Base-by-base conservation (phyloP, 2,329 filamentous ascomycete genomes). In the Fusarium armeniacum region DNA sequence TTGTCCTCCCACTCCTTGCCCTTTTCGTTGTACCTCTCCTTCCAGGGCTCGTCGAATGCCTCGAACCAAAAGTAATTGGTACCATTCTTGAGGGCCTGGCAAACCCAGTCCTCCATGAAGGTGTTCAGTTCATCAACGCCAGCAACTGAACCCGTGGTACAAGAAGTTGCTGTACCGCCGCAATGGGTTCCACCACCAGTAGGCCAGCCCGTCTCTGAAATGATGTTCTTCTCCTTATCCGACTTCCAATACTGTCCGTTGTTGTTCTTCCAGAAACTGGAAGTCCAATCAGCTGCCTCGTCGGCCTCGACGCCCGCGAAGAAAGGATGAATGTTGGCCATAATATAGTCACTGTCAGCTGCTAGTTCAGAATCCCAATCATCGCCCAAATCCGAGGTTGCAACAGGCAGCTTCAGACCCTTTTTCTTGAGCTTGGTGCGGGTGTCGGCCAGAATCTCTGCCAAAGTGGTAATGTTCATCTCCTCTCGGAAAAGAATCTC, bases 1-100 rank as follows among this genome's bases (percentile, higher is more conserved):
- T 97, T 92, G 78, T 97, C 93, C 82, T 98, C 95, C 94, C 94
- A 98, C 54, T 92, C 85, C 82, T 95, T 84, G 41, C 85, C 83
- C 60, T 80, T 80, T 7, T 83, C 83, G 78, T 98, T 91, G 81
- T 90, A 97, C 20, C 80, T 76, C 58, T 91, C 83, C 83, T 98
- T 98, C 95, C 95, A 98, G 4, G 94, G 94, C 84, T 98, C 95
- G 77, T 98, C 95, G 78, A 98, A 98, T 12, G 94, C 93, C 77
- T 94, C 93, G 78, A 98, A 98, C 95, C 95, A 98, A 77, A 98
- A 98, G 79, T 97, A 98, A 71, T 97, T 90, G 3, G 94, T 98
- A 46, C 90, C 91, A 75, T 97, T 97, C 26, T 83, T 83, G 67
- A 98, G 81, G 13, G 92, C 90, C 53, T 89, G 85, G 78, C 95